These are phyloP conservation scores for Quercus variabilis DNA, from an alignment of 306 rosid species.

Conservation along the genomic window DNA sequence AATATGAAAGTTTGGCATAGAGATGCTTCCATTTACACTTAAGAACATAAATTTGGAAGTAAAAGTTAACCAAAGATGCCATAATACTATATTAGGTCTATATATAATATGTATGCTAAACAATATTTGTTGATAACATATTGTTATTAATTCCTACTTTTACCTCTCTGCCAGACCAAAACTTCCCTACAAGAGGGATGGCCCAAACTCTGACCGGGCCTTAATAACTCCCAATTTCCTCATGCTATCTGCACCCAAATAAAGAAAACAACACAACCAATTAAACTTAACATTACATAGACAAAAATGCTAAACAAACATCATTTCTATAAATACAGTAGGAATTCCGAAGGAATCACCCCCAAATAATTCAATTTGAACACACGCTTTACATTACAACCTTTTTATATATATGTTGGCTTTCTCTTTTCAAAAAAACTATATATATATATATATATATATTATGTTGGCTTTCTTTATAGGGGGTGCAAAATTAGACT, in stretches of 20 bases:
- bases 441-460: neutral
- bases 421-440: neutral
- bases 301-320: neutral
- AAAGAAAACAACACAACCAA: neutral
- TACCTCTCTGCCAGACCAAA: constrained; percentile 10
- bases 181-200: constrained; percentile 5
- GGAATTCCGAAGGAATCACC: neutral
- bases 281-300: neutral
- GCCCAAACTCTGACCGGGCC: neutral
- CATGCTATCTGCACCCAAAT: constrained; percentile 24
- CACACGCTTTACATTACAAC: neutral
- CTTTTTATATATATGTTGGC: neutral
- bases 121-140: neutral
- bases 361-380: neutral
- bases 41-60: neutral
- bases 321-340: neutral
- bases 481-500: neutral
- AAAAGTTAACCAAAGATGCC: neutral
- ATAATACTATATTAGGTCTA: neutral
- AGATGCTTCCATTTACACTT: neutral
- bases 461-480: neutral
- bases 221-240: neutral
- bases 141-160: neutral
- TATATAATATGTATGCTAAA: neutral
- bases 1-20: neutral